Evolutionary conservation across 1,284 basidiomycete genomes (phyloP).

Genomic region (Ganoderma meredithae): DNA sequence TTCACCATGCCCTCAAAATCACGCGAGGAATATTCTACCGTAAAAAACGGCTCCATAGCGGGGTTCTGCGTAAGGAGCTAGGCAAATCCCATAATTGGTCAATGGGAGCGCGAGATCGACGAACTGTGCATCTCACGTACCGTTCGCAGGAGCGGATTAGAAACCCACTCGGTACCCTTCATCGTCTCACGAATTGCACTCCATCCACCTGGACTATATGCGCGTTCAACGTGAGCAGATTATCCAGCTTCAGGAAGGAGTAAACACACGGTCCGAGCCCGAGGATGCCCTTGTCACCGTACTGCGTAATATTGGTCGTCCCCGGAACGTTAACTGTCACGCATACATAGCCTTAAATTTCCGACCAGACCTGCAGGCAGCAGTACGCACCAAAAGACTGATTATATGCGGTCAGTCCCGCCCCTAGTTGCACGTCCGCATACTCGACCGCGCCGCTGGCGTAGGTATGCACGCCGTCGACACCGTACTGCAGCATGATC

Average conservation of each 20-base stretch:
- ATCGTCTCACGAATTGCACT: constrained; percentile 4
- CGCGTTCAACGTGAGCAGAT: not conserved
- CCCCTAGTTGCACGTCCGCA: constrained; percentile 14
- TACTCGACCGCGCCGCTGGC: constrained; percentile 17
- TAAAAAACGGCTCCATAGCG: constrained; percentile 3
- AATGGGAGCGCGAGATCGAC: not conserved
- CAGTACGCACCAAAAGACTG: constrained; percentile 14
- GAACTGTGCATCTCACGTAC: not conserved
- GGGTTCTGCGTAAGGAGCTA: not conserved
- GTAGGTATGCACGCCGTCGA: constrained; percentile 15
- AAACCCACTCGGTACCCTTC: constrained; percentile 9
- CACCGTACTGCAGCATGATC: constrained; percentile 15
- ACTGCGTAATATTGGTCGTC: not conserved
- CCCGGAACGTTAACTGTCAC: not conserved
- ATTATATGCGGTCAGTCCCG: not conserved
- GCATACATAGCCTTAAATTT: not conserved
- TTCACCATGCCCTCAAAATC: constrained; percentile 10
- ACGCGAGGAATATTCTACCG: constrained; percentile 4
- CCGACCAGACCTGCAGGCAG: no score
- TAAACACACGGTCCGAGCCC: not conserved
- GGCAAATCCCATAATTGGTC: not conserved
- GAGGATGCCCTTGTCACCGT: not conserved
- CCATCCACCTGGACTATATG: constrained; percentile 13
- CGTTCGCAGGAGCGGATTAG: constrained; percentile 5
- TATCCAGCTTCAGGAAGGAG: not conserved